Percentiles rank a stretch among this genome's conserved stretches.
Conservation (phyloP, 108 stramenopile genomes). For the Fragilaria crotonensis region DNA sequence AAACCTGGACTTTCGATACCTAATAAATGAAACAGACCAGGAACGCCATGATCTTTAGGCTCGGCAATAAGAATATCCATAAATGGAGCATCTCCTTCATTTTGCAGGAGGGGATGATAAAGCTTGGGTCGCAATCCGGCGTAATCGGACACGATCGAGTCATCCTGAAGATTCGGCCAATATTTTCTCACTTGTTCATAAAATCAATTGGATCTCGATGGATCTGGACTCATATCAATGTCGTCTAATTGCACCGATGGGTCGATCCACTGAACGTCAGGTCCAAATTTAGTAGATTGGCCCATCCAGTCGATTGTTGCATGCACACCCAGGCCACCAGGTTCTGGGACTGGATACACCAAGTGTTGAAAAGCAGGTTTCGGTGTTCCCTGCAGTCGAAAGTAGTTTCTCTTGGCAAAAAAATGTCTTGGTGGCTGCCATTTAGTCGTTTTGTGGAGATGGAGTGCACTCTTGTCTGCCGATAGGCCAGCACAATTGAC, state of each 20-base stretch:
- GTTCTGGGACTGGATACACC: too few relatives aligned
- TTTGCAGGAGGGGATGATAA: slow-evolving; percentile 41
- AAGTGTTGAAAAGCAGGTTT: slow-evolving; percentile 58
- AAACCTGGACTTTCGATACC: slow-evolving; percentile 84
- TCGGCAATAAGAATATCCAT: slow-evolving; percentile 61
- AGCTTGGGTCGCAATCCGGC: slow-evolving; percentile 76
- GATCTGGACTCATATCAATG: slow-evolving; percentile 54
- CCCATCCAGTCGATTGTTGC: too few relatives aligned
- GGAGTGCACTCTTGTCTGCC: too few relatives aligned
- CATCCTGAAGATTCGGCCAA: slow-evolving; percentile 58
- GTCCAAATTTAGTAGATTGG: slow-evolving; percentile 62
- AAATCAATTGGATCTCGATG: slow-evolving; percentile 36
- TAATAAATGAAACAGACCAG: slow-evolving; percentile 60
- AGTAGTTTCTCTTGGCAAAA: slow-evolving; percentile 75
- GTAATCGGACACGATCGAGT: slow-evolving; percentile 60
- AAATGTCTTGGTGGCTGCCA: too few relatives aligned
- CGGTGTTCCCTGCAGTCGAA: slow-evolving; percentile 70
- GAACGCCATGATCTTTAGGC: too few relatives aligned
- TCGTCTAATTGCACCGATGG: slow-evolving; percentile 21
- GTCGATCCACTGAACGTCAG: slow-evolving; percentile 75
- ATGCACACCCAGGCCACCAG: too few relatives aligned
- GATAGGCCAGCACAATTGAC: slow-evolving; percentile 52
- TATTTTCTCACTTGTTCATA: slow-evolving; percentile 62
- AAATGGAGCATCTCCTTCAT: slow-evolving; percentile 4
- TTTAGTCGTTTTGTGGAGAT: too few relatives aligned